Evolutionary conservation across 108 stramenopile species (phyloP).

Genomic region (Pseudonitzschia multiseries): DNA sequence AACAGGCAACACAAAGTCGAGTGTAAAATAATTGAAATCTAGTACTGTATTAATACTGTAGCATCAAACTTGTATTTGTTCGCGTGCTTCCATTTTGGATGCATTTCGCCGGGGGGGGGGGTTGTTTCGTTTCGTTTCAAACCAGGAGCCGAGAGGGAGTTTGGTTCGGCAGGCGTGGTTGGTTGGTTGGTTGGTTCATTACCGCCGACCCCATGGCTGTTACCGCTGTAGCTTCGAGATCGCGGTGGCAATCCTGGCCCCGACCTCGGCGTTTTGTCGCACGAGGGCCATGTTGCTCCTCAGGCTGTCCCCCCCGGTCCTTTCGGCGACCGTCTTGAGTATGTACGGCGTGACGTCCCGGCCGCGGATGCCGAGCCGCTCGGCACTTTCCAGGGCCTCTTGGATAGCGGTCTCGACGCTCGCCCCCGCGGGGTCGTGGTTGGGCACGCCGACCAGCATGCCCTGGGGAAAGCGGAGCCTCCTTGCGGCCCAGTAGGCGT

Average conservation of each 20-base stretch:
- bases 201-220: not conserved
- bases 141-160: too few species aligned
- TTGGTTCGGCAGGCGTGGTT: too few species aligned
- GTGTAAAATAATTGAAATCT: too few species aligned
- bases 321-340: conserved; percentile 72
- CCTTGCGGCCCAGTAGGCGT: conserved; percentile 48
- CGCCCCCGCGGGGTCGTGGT: conserved; percentile 86
- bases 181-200: too few species aligned
- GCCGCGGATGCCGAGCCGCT: conserved; percentile 63
- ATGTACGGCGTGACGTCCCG: conserved; percentile 94
- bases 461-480: conserved; percentile 68
- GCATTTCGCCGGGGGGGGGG: too few species aligned
- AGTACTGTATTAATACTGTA: too few species aligned
- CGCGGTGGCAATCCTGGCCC: conserved; percentile 87
- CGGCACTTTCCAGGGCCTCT: conserved; percentile 72
- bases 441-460: conserved; percentile 95
- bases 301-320: conserved; percentile 76
- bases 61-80: too few species aligned
- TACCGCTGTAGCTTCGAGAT: conserved; percentile 36
- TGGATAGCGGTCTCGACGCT: conserved; percentile 85
- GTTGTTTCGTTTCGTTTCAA: too few species aligned
- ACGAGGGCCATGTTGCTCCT: conserved; percentile 93
- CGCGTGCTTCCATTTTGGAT: too few species aligned
- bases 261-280: conserved; percentile 85
- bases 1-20: too few species aligned